Base-by-base conservation (phyloP, 305 asterid genomes). In the Plantago rigida region DNA sequence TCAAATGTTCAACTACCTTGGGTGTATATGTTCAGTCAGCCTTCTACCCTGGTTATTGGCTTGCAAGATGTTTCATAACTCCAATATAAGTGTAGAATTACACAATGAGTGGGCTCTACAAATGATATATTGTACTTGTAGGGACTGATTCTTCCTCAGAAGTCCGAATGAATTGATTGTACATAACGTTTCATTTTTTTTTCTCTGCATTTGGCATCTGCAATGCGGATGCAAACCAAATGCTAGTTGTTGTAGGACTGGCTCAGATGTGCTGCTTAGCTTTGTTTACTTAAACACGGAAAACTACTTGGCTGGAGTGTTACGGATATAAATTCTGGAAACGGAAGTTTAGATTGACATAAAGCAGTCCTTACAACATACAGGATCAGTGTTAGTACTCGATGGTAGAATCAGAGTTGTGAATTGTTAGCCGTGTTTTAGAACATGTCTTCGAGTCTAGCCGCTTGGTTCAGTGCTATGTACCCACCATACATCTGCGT, bases 1-100 rank as follows among this genome's bases (percentile, higher is more conserved):
- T 22, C 15, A 42, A 22, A 2, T 22, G 26, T 22, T 22, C 44
- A 50, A n/a, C 39, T 12, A 52, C 7, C 15, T 36, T 41, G 31
- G 31, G 56, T 62, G 69, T 73, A 75, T 73, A 76, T 69, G 71
- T 34, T 47, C 60, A 3, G 64, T 62, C 49, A 19, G 26, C 48
- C 5, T 9, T 24, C 51, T 1, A 52, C 48, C 44, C 13, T 41
- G 53, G 26, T 49, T 29, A 31, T 31, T 36, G 44, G 44, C 6
- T 36, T 36, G 44, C 44, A 36, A 36, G 44, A 36, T 36, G 6
- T 12, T 11, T 58, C 60, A 34, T 4, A 6, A 10, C 50, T 51
- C 44, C 56, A 17, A 49, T 13, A 5, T 17, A 10, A 12, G 13
- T 50, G 54, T 50, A 50, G 59, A 22, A 47, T 54, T 53, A 12